Base-by-base conservation (phyloP, 208 protist species). In the Trypanosoma rangeli region DNA sequence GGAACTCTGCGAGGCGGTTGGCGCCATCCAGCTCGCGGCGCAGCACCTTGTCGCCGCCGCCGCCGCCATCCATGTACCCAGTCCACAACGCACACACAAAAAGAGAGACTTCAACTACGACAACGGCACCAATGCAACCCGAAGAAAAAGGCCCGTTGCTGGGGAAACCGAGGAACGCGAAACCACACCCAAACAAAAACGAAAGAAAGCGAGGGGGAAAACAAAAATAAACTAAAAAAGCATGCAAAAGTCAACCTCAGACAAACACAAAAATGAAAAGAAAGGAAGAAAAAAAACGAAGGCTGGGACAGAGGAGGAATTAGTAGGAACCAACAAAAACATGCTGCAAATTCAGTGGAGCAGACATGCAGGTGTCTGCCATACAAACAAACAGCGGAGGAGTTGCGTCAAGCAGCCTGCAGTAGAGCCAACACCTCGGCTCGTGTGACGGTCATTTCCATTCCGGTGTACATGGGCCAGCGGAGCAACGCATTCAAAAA, bases 401-500 rank as follows among this genome's bases (percentile, higher is more conserved):
- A 7, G 7, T 37, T 37, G 33, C 29, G 28, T 75, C 56, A 94
- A 54, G 70, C 87, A 4, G 74, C 63, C 20, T 80, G 50, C 26
- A 94, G 75, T 46, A 92, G 75, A 0, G 44, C 76, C 8, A 65
- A 46, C 3, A 94, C 74, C 39, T 90, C 81, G 0, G 53, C 20
- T 16, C 83, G 74, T 10, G 70, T 67, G 24, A 93, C 68, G 7
- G 72, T 57, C 63, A 84, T 22, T 26, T 59, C 20, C 16, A 94
- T 68, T 39, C 74, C 82, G 28, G 67, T 64, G 66, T 94, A 94
- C 57, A 83, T 60, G 0, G 86, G 71, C 81, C 80, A 92, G 31
- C 52, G 55, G 0, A 93, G 71, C 54, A 95, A 60, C 68, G 74
- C 35, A 35, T 44, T 65, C 12, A 95, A 29, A 60, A 93, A 90